Base-by-base conservation (phyloP, 352 stramenopile genomes). In the Phytophthora cactorum region DNA sequence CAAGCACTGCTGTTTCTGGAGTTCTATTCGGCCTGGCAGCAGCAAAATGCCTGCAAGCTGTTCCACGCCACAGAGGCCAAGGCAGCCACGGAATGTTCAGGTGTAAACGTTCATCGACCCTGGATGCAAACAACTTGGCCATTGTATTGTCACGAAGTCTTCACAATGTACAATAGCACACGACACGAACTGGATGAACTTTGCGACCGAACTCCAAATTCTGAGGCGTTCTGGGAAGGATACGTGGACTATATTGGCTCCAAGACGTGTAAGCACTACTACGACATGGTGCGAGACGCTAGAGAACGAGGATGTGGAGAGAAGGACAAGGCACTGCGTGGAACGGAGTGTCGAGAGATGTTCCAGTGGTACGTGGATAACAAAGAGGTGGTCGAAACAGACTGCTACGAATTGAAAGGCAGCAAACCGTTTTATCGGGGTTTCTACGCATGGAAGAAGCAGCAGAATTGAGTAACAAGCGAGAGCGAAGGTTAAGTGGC, bases 261-360 rank as follows among this genome's bases (percentile, higher is more conserved):
- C 27, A 61, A 70, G 39, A 78, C 74, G 15, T 91, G 82, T 55
- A 89, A 86, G 51, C 59, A 45, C n/a, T 91, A 91, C 70, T 91
- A 91, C 52, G 66, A 72, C 29, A 51, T 76, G 39, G 67, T 91
- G 9, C 78, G 80, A 31, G 64, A 59, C 36, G 80, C 82, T 0
- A 70, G 51, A 2, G 64, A 62, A 6, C 43, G 43, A 43, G 53
- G 56, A 4, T 89, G 82, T 52, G 75, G 61, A 8, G 56, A 70
- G 11, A 22, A 62, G 11, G 6, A 52, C 1, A 58, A 55, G 1
- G 45, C 51, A 9, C 31, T 68, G 17, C 9, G 60, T 17, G 27
- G 22, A 47, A 17, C 4, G 0, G 50, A 57, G 47, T 89, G 80
- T 31, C 29, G 47, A 22, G n/a, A 53, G 8, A 75, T 88, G 72